phyloP scores from a whole-genome alignment of 805 yeast genomes.

The Kregervanrija pseudodelftensis region DNA sequence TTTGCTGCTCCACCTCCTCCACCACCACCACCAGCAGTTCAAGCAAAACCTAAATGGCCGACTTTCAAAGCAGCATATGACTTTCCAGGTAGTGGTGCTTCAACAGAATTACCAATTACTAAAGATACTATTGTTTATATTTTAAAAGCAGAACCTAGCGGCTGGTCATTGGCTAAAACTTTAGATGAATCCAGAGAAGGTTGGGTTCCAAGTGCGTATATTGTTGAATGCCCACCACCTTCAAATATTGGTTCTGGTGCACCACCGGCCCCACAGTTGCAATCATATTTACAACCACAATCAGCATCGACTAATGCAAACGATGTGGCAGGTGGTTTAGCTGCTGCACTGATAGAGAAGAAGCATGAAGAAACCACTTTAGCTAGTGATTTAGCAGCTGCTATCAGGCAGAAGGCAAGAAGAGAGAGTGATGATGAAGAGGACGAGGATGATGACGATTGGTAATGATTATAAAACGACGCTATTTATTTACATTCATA shows the following conservation, averaged over 20 bases:
- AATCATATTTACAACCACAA: slow-evolving; percentile 21
- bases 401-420: slow-evolving; percentile 69
- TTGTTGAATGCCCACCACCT: slow-evolving; percentile 52
- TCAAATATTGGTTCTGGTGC: slow-evolving; percentile 25
- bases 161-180: slow-evolving; percentile 89
- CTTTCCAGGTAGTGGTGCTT: slow-evolving; percentile 77
- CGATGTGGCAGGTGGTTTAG: slow-evolving; percentile 42
- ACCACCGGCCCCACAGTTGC: slow-evolving; percentile 30
- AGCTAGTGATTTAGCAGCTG: slow-evolving; percentile 87
- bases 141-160: slow-evolving; percentile 67
- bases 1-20: slow-evolving; percentile 38
- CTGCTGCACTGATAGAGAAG: slow-evolving; percentile 61
- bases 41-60: slow-evolving; percentile 59
- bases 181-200: slow-evolving; percentile 77
- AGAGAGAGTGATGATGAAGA: slow-evolving; percentile 69
- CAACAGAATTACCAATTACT: slow-evolving; percentile 70
- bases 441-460: slow-evolving; percentile 57
- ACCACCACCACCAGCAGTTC: slow-evolving; percentile 73
- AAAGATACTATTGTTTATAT: slow-evolving; percentile 74
- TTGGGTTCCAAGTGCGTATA: slow-evolving; percentile 96
- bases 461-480: slow-evolving; percentile 11
- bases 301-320: slow-evolving; percentile 16
- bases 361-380: slow-evolving; percentile 51
- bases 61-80: slow-evolving; percentile 82
- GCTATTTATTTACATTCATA: too few species aligned